phyloP scores from a whole-genome alignment of 371 early-diverging fungal genomes.

The Catenaria anguillulae region DNA sequence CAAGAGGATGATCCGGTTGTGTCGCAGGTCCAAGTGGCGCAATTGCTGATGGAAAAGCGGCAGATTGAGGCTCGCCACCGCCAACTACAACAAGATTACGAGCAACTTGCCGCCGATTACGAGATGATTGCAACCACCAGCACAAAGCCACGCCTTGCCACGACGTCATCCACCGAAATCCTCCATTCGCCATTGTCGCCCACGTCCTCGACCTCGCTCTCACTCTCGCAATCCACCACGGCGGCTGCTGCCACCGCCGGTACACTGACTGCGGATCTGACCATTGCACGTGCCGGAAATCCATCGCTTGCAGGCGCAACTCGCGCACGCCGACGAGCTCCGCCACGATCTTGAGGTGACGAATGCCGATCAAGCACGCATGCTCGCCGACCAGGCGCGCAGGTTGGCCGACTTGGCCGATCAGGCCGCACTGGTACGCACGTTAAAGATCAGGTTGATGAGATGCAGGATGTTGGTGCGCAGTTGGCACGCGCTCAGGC shows the following conservation, averaged over 20 bases:
- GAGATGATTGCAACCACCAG: no score
- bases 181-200: no score
- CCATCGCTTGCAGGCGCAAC: background rate
- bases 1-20: no score
- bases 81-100: background rate
- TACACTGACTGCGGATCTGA: no score
- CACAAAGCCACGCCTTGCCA: no score
- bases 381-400: slow-evolving; percentile 48
- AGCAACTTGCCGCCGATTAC: no score
- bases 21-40: background rate
- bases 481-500: slow-evolving; percentile 77
- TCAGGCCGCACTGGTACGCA: slow-evolving; percentile 47
- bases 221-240: background rate
- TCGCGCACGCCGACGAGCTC: slow-evolving; percentile 36
- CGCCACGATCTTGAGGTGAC: slow-evolving; percentile 53
- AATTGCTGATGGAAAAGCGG: background rate
- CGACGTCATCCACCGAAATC: no score
- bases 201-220: no score
- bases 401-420: slow-evolving; percentile 29
- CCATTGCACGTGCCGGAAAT: background rate
- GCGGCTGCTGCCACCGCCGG: background rate
- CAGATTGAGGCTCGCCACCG: background rate
- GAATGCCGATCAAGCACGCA: slow-evolving; percentile 36
- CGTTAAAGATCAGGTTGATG: slow-evolving; percentile 74
- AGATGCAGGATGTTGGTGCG: slow-evolving; percentile 28